These are phyloP conservation scores for Zygnema cylindricum DNA, from an alignment of 139 green algal species.

Conservation along the genomic window DNA sequence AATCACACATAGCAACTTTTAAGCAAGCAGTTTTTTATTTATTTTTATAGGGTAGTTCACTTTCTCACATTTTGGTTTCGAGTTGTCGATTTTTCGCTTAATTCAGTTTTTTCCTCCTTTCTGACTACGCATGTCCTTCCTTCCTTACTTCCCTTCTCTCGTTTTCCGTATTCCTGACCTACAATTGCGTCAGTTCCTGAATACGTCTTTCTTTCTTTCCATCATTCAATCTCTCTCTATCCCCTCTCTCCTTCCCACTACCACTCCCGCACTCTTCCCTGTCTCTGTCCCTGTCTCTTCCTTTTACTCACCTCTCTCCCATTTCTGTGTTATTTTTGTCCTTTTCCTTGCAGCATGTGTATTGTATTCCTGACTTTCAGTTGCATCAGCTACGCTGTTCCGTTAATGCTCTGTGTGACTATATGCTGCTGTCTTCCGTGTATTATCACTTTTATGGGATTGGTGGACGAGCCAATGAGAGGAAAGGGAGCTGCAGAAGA, in stretches of 20 bases:
- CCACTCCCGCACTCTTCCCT: neutral
- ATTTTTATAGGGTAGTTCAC: neutral
- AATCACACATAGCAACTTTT: neutral
- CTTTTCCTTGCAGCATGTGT: constrained; percentile 29
- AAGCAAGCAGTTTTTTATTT: neutral
- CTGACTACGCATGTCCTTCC: neutral
- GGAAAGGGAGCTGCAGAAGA: constrained; percentile 49
- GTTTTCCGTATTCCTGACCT: too few species aligned
- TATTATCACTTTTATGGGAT: constrained; percentile 56
- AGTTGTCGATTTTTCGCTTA: neutral
- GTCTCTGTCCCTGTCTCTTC: neutral
- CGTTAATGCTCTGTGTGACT: constrained; percentile 57
- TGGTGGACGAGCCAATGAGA: constrained; percentile 45
- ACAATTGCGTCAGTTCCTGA: too few species aligned
- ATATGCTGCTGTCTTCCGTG: constrained; percentile 63
- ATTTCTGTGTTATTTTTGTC: neutral
- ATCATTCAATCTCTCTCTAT: too few species aligned
- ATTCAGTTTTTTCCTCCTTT: neutral
- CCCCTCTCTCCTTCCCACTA: neutral
- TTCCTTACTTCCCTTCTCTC: too few species aligned
- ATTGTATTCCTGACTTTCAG: constrained; percentile 47
- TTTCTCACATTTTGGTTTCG: neutral
- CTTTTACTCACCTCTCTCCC: neutral
- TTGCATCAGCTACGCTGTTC: constrained; percentile 52
- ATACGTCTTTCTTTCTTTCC: too few species aligned